Base-by-base conservation (phyloP, 441 rosid species). In the Melianthus villosus region DNA sequence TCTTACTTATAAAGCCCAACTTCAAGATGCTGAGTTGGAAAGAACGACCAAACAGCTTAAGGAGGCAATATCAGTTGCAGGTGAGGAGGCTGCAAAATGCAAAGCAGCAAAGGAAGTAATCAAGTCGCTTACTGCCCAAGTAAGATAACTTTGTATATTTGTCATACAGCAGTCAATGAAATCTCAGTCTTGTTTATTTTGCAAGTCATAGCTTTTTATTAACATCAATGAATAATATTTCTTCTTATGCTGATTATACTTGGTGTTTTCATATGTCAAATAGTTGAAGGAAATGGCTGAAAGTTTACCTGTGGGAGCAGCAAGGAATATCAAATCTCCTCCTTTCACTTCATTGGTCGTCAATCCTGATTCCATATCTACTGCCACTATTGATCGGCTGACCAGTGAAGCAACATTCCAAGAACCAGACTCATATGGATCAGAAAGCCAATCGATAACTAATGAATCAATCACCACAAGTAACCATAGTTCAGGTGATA, bases 81-180 rank as follows among this genome's bases (percentile, higher is more conserved):
- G 64, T 38, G 97, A 89, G 55, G 95, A 89, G 65, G 60, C 87
- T 16, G 73, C 79, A 31, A 83, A 80, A 68, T 83, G 95, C 75
- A 81, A 81, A 53, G 94, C 92, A 38, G 97, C 95, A 38, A 81
- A 81, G 62, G 97, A 89, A 72, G 97, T 89, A 43, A 89, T 89
- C 69, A 89, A 79, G 69, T 78, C 92, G 3, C 79, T 87, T 33
- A 82, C 94, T 28, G 85, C 83, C 57, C 87, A 83, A 65, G 92
- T 87, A 80, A 77, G 74, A 34, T 42, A 39, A 27, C 16, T 42
- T 11, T 38, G 39, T 51, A 17, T 36, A 16, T 58, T 33, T 38
- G 27, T 16, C 9, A 1, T 22, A 7, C 4, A 20, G 23, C 23
- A 20, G 3, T 20, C 23, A 20, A 22, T 12, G 33, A 33, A 19